Evolutionary conservation across 2,329 filamentous ascomycete species (phyloP).

Genomic region (Cercospora sesami): DNA sequence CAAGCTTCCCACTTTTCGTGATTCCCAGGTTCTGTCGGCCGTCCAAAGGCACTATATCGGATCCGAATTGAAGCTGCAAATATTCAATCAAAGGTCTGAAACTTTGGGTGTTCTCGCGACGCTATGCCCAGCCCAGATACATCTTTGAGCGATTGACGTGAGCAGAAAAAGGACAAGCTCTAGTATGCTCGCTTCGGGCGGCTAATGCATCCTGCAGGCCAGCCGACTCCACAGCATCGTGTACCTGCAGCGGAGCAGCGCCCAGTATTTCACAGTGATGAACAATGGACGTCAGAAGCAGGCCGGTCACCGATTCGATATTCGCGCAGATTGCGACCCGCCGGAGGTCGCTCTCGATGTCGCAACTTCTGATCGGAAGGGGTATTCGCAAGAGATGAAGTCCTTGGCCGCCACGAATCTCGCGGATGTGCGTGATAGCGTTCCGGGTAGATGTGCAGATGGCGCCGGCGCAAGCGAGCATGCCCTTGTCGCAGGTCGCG

Average conservation of each 20-base stretch:
- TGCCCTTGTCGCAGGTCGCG: slow-evolving; percentile 3
- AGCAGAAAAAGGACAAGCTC: neutral
- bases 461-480: slow-evolving; percentile 3
- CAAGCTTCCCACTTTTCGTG: neutral
- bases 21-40: neutral
- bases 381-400: slow-evolving; percentile 2
- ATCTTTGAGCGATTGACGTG: neutral
- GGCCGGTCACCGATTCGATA: neutral
- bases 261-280: neutral
- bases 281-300: neutral
- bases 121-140: neutral
- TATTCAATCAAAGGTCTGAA: neutral
- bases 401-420: slow-evolving; percentile 4
- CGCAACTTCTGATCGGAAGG: neutral
- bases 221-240: slow-evolving; percentile 1
- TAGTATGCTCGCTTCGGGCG: neutral
- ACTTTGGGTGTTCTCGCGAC: neutral
- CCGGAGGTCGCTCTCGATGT: neutral
- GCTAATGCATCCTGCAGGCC: neutral
- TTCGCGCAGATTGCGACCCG: neutral
- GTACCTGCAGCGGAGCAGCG: neutral
- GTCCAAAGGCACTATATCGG: neutral
- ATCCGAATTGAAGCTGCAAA: neutral
- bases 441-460: slow-evolving; percentile 6
- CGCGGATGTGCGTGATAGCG: slow-evolving; percentile 2